Percentiles rank a stretch among this genome's conserved stretches.
These are phyloP conservation scores for Aspergillus sclerotiicarbonarius DNA, from an alignment of 495 filamentous ascomycete species.

Conservation along the genomic window DNA sequence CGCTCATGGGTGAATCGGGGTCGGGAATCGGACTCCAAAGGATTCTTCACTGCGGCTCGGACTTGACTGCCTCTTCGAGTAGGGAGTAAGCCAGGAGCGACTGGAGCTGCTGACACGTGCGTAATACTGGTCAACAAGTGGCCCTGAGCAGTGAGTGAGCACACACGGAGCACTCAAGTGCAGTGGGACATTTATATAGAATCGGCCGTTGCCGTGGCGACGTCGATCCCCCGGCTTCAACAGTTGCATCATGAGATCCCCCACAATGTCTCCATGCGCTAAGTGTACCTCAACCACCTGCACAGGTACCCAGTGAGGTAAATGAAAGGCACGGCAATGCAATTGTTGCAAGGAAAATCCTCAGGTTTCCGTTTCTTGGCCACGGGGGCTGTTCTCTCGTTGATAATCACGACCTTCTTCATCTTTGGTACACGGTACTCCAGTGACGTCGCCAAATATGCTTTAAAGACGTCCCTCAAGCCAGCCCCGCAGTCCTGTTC, in stretches of 20 bases:
- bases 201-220: not conserved
- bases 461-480: slow-evolving; percentile 17
- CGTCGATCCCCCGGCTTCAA: not conserved
- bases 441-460: slow-evolving; percentile 22
- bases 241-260: not conserved
- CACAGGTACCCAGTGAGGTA: not conserved
- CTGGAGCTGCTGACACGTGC: no score
- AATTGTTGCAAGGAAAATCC: not conserved
- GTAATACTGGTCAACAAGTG: no score
- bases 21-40: no score
- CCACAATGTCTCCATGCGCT: not conserved
- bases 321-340: not conserved
- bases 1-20: no score
- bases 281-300: not conserved
- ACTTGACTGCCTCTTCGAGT: no score
- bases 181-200: not conserved
- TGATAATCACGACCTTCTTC: slow-evolving; percentile 34
- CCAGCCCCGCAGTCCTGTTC: slow-evolving; percentile 5
- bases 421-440: slow-evolving; percentile 21
- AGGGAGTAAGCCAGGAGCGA: no score
- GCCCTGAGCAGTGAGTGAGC: no score
- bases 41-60: no score
- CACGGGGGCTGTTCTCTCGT: slow-evolving; percentile 28
- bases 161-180: no score
- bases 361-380: slow-evolving; percentile 29